Evolutionary conservation across 2,329 filamentous ascomycete genomes (phyloP).

Genomic region (Pseudovirgaria hyperparasitica): DNA sequence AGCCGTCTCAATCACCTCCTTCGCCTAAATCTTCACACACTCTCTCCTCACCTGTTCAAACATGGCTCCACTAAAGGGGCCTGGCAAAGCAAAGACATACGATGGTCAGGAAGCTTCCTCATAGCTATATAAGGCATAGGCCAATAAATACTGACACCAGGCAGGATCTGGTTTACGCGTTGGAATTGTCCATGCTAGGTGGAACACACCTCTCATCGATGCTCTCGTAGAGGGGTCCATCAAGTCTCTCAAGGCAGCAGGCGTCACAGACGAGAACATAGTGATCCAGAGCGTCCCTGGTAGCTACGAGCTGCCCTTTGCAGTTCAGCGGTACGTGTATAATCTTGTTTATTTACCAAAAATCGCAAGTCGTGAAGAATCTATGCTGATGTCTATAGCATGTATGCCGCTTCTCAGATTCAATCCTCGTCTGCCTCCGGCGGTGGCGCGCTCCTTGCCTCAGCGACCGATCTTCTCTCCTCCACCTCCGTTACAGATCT

Average conservation of each 20-base stretch:
- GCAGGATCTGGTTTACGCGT: slow-evolving; percentile 57
- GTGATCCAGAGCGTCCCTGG: slow-evolving; percentile 82
- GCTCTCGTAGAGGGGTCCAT: slow-evolving; percentile 71
- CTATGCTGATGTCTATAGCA: slow-evolving; percentile 31
- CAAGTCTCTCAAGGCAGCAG: slow-evolving; percentile 61
- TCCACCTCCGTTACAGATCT: slow-evolving; percentile 51
- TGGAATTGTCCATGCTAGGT: slow-evolving; percentile 90
- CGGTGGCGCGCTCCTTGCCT: slow-evolving; percentile 46
- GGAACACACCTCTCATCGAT: slow-evolving; percentile 83
- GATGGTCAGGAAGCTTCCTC: slow-evolving; percentile 35
- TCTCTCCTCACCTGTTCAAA: no score
- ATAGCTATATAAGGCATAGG: slow-evolving; percentile 13
- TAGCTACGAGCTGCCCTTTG: slow-evolving; percentile 87
- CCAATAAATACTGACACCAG: slow-evolving; percentile 1
- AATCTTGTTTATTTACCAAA: slow-evolving; percentile 4
- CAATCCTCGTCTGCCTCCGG: slow-evolving; percentile 51
- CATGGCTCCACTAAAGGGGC: slow-evolving; percentile 49
- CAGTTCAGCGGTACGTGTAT: slow-evolving; percentile 59
- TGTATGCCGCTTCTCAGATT: slow-evolving; percentile 77
- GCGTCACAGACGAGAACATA: slow-evolving; percentile 81
- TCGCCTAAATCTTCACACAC: no score
- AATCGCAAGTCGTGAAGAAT: background rate
- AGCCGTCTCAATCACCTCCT: no score
- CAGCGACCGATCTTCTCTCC: slow-evolving; percentile 65
- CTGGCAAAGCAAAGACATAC: slow-evolving; percentile 43